Evolutionary conservation across 768 basidiomycete species (phyloP).

Genomic region (Tylopilus plumbeoviolaceoides): DNA sequence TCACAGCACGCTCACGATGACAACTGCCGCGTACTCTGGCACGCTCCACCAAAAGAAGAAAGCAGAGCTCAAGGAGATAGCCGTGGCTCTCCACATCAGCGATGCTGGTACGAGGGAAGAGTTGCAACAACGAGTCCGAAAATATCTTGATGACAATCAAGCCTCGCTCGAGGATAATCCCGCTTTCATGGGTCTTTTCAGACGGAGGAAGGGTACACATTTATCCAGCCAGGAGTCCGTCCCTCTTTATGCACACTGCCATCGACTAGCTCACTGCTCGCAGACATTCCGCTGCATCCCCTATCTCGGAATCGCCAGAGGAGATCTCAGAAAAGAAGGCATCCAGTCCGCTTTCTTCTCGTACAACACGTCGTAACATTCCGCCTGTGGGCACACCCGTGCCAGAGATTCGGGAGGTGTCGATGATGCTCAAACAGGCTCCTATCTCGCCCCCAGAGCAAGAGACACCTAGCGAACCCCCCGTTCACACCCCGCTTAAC

Average conservation of each 20-base stretch:
- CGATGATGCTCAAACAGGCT: slow-evolving; percentile 46
- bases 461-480: background rate
- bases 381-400: slow-evolving; percentile 42
- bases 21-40: slow-evolving; percentile 45
- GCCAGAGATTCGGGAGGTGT: slow-evolving; percentile 49
- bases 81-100: slow-evolving; percentile 47
- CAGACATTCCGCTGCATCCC: slow-evolving; percentile 19
- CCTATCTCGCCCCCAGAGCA: slow-evolving; percentile 37
- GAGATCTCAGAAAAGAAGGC: slow-evolving; percentile 14
- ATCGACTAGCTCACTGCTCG: background rate
- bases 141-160: slow-evolving; percentile 55
- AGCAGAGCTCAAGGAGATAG: slow-evolving; percentile 60
- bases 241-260: background rate
- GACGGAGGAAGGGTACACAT: slow-evolving; percentile 34
- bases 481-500: slow-evolving; percentile 15
- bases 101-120: slow-evolving; percentile 63
- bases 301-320: slow-evolving; percentile 10
- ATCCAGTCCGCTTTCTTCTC: slow-evolving; percentile 16
- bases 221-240: slow-evolving; percentile 14
- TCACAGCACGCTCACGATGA: slow-evolving; percentile 32
- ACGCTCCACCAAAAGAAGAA: slow-evolving; percentile 65
- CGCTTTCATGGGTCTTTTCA: slow-evolving; percentile 52
- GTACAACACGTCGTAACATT: slow-evolving; percentile 21
- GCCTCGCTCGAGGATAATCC: slow-evolving; percentile 53
- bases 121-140: slow-evolving; percentile 56